Evolutionary conservation across 2,329 filamentous ascomycete species (phyloP).

Genomic region (Cercospora nicotianae): DNA sequence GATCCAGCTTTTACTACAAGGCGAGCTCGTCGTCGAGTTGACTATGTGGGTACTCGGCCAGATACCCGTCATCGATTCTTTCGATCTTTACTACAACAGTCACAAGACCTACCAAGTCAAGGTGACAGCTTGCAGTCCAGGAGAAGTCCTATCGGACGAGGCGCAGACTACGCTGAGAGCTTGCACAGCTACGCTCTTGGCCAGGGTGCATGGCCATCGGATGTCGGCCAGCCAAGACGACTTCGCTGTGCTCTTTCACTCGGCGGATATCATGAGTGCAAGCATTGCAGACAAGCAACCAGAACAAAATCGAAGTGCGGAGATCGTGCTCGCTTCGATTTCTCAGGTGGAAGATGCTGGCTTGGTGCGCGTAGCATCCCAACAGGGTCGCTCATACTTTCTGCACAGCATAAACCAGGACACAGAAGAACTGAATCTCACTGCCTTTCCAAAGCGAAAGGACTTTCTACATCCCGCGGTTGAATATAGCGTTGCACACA

Average conservation of each 20-base stretch:
- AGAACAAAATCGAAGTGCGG: background rate
- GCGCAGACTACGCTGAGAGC: background rate
- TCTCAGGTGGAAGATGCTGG: slow-evolving; percentile 13
- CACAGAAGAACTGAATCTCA: slow-evolving; percentile 10
- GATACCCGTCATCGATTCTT: slow-evolving; percentile 2
- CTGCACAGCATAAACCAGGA: slow-evolving; percentile 12
- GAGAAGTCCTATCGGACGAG: background rate
- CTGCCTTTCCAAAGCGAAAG: slow-evolving; percentile 53
- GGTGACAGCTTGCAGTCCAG: background rate
- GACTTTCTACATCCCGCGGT: slow-evolving; percentile 58
- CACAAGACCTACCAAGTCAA: slow-evolving; percentile 20
- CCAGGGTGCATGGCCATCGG: slow-evolving; percentile 14
- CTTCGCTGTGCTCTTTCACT: slow-evolving; percentile 23
- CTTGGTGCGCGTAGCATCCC: slow-evolving; percentile 22
- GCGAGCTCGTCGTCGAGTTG: slow-evolving; percentile 15
- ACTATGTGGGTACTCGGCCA: slow-evolving; percentile 28
- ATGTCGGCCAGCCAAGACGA: slow-evolving; percentile 14
- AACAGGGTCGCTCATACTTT: slow-evolving; percentile 24
- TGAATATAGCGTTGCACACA: slow-evolving; percentile 32
- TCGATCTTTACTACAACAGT: slow-evolving; percentile 33
- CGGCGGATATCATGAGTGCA: background rate
- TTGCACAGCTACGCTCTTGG: background rate
- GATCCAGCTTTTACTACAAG: slow-evolving; percentile 2
- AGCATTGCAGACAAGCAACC: background rate
- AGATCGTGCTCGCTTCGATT: background rate